A percentile compares a stretch with the other conserved stretches of the same genome.
These are phyloP conservation scores for Trypanosoma cruzi DNA, from an alignment of 208 protist species.

Conservation along the genomic window DNA sequence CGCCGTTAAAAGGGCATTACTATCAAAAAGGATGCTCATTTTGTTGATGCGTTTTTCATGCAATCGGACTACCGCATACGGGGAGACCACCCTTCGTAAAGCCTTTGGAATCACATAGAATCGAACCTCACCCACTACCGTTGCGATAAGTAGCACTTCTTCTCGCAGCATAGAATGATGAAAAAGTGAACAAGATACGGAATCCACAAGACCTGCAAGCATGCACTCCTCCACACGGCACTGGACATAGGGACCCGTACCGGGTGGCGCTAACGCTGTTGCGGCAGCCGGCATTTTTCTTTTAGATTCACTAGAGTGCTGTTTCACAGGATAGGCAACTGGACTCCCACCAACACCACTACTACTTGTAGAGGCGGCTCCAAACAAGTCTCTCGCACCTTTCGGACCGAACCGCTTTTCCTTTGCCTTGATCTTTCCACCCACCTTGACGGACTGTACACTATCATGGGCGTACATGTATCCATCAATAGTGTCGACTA, in stretches of 20 bases:
- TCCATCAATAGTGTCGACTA: constrained; percentile 44
- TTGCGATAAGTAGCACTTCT: constrained; percentile 75
- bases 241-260: constrained; percentile 58
- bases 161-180: constrained; percentile 57
- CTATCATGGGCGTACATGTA: constrained; percentile 73
- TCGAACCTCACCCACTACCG: constrained; percentile 55
- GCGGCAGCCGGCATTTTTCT: background rate
- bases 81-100: constrained; percentile 39
- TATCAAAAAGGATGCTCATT: constrained; percentile 57
- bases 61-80: constrained; percentile 38
- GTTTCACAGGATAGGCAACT: background rate
- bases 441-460: constrained; percentile 49
- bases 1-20: constrained; percentile 62
- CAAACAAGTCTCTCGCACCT: background rate
- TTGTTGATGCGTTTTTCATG: constrained; percentile 59
- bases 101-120: constrained; percentile 50
- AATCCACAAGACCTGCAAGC: constrained; percentile 63
- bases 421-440: constrained; percentile 32
- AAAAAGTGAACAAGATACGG: constrained; percentile 56
- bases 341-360: background rate
- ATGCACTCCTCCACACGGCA: constrained; percentile 61
- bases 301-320: background rate
- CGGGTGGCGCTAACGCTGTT: background rate
- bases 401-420: background rate
- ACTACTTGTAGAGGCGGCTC: background rate